Percentiles rank a stretch among this genome's conserved stretches.
Conservation (phyloP, 139 green algal species). For the Coelastrella sp. region DNA sequence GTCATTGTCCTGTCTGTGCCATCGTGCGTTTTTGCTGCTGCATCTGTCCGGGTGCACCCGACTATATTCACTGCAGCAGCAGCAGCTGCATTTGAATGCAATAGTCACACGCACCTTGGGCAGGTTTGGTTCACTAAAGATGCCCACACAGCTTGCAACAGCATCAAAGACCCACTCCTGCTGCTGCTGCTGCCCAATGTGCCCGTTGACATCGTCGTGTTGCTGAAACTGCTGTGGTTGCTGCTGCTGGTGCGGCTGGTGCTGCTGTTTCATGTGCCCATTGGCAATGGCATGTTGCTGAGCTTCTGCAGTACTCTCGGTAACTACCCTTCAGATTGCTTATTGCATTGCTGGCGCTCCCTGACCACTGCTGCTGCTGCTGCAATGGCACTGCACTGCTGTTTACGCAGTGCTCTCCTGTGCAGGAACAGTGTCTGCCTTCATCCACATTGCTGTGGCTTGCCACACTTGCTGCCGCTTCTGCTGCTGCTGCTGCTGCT, state of each 20-base stretch:
- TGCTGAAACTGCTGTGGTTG: not conserved
- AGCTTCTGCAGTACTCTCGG: not conserved
- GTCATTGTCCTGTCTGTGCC: no score
- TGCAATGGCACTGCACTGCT: not conserved
- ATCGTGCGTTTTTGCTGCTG: no score
- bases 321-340: not conserved
- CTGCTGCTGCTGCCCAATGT: not conserved
- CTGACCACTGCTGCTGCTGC: not conserved
- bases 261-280: not conserved
- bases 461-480: not conserved
- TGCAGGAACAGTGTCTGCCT: no score
- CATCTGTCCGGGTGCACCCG: no score
- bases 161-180: slow-evolving; percentile 73
- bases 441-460: not conserved
- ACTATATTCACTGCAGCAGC: no score
- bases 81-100: not conserved
- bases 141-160: slow-evolving; percentile 82
- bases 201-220: not conserved
- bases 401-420: no score
- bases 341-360: not conserved
- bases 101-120: not conserved
- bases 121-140: slow-evolving; percentile 73
- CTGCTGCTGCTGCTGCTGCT: not conserved
- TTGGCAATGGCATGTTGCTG: not conserved
- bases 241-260: slow-evolving; percentile 20